These are phyloP conservation scores for Lachnum nothofagi DNA, from an alignment of 2,329 filamentous ascomycete species.

Conservation along the genomic window DNA sequence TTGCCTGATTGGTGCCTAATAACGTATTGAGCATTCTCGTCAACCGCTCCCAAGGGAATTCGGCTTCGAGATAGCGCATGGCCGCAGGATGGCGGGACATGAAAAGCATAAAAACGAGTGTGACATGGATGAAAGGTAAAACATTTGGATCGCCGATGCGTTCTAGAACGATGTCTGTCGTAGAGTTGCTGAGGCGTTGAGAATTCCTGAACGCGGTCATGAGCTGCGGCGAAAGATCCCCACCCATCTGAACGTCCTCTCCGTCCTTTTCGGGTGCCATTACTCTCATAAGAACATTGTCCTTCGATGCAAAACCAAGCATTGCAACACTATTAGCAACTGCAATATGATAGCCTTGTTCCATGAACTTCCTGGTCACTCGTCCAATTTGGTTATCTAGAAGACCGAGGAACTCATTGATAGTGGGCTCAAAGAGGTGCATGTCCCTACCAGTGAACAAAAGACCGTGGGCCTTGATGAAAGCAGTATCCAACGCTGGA, in stretches of 20 bases:
- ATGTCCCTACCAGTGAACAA: conserved; percentile 51
- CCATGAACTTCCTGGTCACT: conserved; percentile 41
- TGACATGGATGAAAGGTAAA: conserved; percentile 28
- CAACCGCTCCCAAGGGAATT: conserved; percentile 27
- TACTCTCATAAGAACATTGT: conserved; percentile 26
- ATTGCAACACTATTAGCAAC: conserved; percentile 40
- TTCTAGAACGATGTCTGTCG: conserved; percentile 22
- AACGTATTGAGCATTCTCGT: conserved; percentile 26
- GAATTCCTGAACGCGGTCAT: conserved; percentile 20
- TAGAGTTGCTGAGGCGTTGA: conserved; percentile 19
- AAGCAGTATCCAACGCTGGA: conserved; percentile 50
- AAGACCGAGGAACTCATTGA: conserved; percentile 45
- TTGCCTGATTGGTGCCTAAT: conserved; percentile 9
- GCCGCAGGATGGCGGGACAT: conserved; percentile 20
- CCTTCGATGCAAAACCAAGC: conserved; percentile 28
- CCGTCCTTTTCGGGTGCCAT: conserved; percentile 11
- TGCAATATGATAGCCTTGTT: conserved; percentile 51
- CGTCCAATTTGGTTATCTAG: conserved; percentile 55
- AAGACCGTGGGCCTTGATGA: conserved; percentile 59
- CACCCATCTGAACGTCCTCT: conserved; percentile 13
- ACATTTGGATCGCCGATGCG: conserved; percentile 29
- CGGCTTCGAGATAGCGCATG: conserved; percentile 15
- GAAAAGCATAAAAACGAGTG: conserved; percentile 26
- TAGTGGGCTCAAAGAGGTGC: conserved; percentile 43
- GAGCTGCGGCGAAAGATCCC: neutral